Conservation (phyloP, 1,284 basidiomycete species). For the Naganishia sp. region DNA sequence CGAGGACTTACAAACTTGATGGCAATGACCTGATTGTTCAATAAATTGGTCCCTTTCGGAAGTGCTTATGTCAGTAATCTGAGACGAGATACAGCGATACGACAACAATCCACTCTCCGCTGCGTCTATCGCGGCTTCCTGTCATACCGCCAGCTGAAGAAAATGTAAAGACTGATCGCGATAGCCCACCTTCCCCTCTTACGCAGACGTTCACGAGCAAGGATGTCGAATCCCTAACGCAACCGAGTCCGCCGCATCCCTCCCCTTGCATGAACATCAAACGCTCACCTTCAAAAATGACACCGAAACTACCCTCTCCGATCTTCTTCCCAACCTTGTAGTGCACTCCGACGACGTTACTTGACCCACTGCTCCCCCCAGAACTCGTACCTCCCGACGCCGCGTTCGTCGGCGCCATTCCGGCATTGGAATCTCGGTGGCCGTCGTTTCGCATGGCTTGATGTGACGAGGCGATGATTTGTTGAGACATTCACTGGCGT, state of each 20-base stretch:
- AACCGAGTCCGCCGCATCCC: not conserved
- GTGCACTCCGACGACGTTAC: constrained; percentile 59
- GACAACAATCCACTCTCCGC: constrained; percentile 3
- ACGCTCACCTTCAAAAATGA: constrained; percentile 85
- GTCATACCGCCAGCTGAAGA: not conserved
- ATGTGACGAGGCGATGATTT: constrained; percentile 29
- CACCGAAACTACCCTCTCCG: constrained; percentile 82
- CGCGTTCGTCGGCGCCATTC: constrained; percentile 7
- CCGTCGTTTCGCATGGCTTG: constrained; percentile 29
- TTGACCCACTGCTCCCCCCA: constrained; percentile 40
- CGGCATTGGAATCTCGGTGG: constrained; percentile 20
- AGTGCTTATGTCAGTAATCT: not conserved
- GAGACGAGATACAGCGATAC: not conserved
- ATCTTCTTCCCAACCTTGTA: constrained; percentile 66
- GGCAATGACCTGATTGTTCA: constrained; percentile 93
- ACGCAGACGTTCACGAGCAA: too few relatives aligned
- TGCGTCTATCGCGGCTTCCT: not conserved
- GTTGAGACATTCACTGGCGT: constrained; percentile 24
- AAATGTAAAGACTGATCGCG: too few relatives aligned
- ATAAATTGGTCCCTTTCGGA: constrained; percentile 77
- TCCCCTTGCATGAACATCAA: not conserved
- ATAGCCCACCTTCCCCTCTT: too few relatives aligned
- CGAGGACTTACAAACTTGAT: constrained; percentile 87
- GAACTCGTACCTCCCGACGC: constrained; percentile 1
- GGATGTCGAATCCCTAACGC: not conserved